Evolutionary conservation across 495 filamentous ascomycete genomes (phyloP).

Genomic region (Hypoxylon lienhwacheense): DNA sequence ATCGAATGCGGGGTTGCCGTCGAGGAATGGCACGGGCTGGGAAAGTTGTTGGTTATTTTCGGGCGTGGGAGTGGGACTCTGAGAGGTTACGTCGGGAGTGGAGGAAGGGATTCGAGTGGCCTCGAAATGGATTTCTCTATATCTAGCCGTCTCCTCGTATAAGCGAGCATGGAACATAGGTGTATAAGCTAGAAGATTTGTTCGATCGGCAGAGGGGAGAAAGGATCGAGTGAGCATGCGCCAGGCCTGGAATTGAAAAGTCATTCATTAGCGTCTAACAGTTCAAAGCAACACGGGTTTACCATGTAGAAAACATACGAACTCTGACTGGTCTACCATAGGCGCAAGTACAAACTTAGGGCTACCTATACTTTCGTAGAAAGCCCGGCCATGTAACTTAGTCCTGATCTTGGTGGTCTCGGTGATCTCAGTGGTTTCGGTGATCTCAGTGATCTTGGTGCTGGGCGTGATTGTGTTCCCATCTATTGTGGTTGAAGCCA

Average conservation of each 20-base stretch:
- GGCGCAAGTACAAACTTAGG: constrained; percentile 89
- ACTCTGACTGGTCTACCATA: constrained; percentile 98
- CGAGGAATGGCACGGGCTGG: constrained; percentile 58
- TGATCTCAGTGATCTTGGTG: no score
- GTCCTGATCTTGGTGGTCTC: no score
- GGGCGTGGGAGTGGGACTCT: constrained; percentile 4
- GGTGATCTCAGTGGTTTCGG: no score
- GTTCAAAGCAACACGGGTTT: not conserved
- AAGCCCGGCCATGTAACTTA: constrained; percentile 81
- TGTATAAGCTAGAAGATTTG: constrained; percentile 75
- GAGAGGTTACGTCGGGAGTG: constrained; percentile 27
- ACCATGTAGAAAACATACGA: constrained; percentile 60
- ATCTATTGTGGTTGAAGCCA: constrained; percentile 12
- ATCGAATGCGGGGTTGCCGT: constrained; percentile 81
- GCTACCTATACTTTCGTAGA: constrained; percentile 90
- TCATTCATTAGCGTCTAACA: constrained; percentile 16
- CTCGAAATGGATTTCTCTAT: constrained; percentile 77
- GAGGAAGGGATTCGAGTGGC: constrained; percentile 47
- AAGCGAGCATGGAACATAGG: constrained; percentile 94
- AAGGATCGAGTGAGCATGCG: constrained; percentile 91
- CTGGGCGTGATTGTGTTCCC: constrained; percentile 12
- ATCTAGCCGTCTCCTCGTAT: constrained; percentile 72
- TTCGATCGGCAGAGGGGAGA: constrained; percentile 62
- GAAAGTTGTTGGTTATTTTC: constrained; percentile 7
- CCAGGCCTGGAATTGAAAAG: constrained; percentile 68